phyloP scores from a whole-genome alignment of 306 rosid species.

The Corylus heterophylla region DNA sequence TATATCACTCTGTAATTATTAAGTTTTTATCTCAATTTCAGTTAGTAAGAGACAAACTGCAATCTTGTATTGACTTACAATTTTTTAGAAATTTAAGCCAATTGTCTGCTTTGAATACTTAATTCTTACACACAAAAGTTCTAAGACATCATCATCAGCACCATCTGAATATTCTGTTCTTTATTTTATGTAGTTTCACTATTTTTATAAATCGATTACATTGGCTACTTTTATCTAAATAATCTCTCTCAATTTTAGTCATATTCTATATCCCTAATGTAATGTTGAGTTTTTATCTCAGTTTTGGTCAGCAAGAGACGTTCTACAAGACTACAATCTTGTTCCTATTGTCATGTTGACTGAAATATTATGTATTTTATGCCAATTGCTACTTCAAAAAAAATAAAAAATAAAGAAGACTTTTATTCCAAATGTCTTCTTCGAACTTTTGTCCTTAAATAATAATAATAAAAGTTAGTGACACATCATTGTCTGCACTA shows the following conservation, averaged over 20 bases:
- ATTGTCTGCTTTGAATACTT: no score
- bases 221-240: slow-evolving; percentile 5
- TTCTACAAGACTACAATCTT: not conserved
- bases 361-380: not conserved
- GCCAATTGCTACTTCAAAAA: not conserved
- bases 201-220: slow-evolving; percentile 27
- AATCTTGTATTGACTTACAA: not conserved
- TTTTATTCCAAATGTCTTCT: not conserved
- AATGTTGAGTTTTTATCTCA: not conserved
- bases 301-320: not conserved
- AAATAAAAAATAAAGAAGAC: not conserved
- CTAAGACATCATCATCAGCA: slow-evolving; percentile 4
- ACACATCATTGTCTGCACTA: slow-evolving; percentile 9
- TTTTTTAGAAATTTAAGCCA: no score
- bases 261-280: slow-evolving; percentile 7
- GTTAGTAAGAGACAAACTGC: not conserved
- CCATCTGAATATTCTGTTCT: slow-evolving; percentile 2
- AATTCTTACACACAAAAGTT: no score
- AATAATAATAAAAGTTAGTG: not conserved
- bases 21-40: slow-evolving; percentile 20
- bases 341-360: not conserved
- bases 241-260: slow-evolving; percentile 3
- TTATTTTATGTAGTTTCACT: slow-evolving; percentile 6
- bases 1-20: slow-evolving; percentile 63
- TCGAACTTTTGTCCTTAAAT: not conserved